A percentile compares a stretch with the other conserved stretches of the same genome.
phyloP scores from a whole-genome alignment of 805 yeast genomes.

The Wickerhamiella hasegawae region DNA sequence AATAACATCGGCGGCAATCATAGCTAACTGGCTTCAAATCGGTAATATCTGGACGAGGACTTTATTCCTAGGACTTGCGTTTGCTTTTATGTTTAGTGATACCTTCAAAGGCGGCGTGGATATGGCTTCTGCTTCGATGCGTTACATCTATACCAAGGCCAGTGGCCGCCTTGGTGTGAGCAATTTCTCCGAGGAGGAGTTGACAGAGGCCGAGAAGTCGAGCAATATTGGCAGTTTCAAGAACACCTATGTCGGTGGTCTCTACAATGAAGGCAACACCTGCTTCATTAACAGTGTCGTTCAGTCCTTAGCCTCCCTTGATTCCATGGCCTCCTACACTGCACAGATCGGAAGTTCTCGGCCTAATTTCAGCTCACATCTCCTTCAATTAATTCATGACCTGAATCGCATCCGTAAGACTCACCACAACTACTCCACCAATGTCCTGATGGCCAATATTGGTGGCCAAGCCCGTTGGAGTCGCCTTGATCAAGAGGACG shows the following conservation, averaged over 20 bases:
- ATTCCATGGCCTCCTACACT: conserved; percentile 5
- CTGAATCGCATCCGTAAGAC: conserved; percentile 18
- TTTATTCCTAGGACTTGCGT: no score
- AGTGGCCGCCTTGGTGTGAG: conserved; percentile 14
- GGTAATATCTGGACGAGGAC: conserved; percentile 3
- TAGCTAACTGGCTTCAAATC: conserved; percentile 2
- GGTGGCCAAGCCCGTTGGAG: conserved; percentile 37
- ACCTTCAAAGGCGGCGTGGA: conserved; percentile 21
- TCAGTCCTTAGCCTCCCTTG: conserved; percentile 55
- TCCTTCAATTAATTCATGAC: conserved; percentile 13
- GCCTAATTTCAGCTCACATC: conserved; percentile 12
- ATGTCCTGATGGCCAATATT: conserved; percentile 11
- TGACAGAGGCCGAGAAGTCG: conserved; percentile 12
- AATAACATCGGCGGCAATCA: neutral
- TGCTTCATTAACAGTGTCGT: conserved; percentile 89
- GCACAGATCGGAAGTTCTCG: neutral
- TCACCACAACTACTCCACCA: conserved; percentile 18
- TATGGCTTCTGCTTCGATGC: conserved; percentile 18
- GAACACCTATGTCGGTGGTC: conserved; percentile 51
- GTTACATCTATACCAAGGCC: conserved; percentile 17
- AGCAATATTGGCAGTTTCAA: conserved; percentile 13
- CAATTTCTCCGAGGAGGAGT: conserved; percentile 14
- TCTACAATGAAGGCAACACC: conserved; percentile 80
- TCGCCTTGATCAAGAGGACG: conserved; percentile 91
- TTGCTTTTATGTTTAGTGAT: conserved; percentile 22